Conservation (phyloP, 2,329 filamentous ascomycete genomes). For the Ramularia endophylla region DNA sequence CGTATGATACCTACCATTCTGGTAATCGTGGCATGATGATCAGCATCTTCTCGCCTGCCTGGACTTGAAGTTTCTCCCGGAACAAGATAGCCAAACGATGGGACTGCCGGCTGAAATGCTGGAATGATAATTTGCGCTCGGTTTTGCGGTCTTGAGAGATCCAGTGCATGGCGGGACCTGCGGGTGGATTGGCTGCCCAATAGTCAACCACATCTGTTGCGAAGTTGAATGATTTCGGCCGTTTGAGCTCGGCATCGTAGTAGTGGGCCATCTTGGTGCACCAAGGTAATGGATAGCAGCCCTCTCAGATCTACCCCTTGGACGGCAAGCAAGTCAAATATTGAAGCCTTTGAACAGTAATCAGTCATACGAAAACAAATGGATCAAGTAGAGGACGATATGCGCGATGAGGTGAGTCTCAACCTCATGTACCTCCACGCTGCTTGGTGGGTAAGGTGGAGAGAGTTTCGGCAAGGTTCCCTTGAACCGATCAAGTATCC, state of each 20-base stretch:
- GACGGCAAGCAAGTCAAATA: too few relatives aligned
- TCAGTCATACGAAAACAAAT: too few relatives aligned
- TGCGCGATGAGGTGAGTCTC: too few relatives aligned
- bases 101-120: conserved; percentile 33
- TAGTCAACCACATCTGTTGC: conserved; percentile 37
- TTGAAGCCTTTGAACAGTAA: too few relatives aligned
- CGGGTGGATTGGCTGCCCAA: conserved; percentile 29
- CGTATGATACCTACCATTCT: conserved; percentile 23
- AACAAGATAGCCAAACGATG: conserved; percentile 34
- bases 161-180: conserved; percentile 34
- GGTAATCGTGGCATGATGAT: conserved; percentile 34
- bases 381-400: too few relatives aligned
- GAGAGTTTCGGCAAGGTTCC: too few relatives aligned
- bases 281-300: too few relatives aligned
- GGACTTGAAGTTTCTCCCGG: conserved; percentile 26
- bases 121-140: conserved; percentile 29
- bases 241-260: conserved; percentile 17
- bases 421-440: too few relatives aligned
- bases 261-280: conserved; percentile 24
- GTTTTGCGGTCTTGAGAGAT: conserved; percentile 30
- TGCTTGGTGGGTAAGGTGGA: too few relatives aligned
- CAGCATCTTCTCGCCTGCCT: conserved; percentile 32
- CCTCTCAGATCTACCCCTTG: too few relatives aligned
- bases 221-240: conserved; percentile 35
- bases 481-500: too few relatives aligned